Conservation (phyloP, 495 filamentous ascomycete species). For the Daldinia grandis region DNA sequence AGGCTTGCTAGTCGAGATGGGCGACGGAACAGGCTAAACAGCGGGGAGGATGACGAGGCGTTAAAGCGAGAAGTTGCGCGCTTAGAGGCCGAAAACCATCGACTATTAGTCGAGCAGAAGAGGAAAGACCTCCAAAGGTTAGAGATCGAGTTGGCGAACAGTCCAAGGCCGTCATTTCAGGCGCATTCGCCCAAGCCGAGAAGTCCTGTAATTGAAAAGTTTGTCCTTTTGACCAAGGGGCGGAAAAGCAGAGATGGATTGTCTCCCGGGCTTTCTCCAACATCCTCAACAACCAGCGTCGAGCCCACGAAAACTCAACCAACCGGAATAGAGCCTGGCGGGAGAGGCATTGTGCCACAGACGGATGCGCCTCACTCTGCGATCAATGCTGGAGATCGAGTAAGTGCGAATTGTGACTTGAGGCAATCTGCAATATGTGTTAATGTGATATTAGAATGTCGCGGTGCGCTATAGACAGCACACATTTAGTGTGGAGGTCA, state of each 20-base stretch:
- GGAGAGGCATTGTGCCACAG: conserved; percentile 63
- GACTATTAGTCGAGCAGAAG: conserved; percentile 55
- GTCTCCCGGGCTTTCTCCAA: conserved; percentile 41
- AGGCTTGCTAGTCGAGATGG: conserved; percentile 35
- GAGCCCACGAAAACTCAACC: conserved; percentile 32
- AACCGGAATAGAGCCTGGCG: conserved; percentile 46
- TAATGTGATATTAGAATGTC: conserved; percentile 59
- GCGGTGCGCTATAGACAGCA: conserved; percentile 71
- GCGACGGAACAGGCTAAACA: conserved; percentile 31
- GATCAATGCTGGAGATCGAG: conserved; percentile 80
- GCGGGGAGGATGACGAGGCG: conserved; percentile 30
- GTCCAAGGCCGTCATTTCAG: conserved; percentile 16
- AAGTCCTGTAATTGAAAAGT: conserved; percentile 51
- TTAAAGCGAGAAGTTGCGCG: conserved; percentile 38
- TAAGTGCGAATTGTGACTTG: conserved; percentile 50
- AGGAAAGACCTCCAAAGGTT: conserved; percentile 57
- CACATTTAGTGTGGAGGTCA: conserved; percentile 71
- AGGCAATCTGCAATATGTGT: conserved; percentile 3
- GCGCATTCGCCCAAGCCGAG: conserved; percentile 41
- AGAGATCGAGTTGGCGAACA: conserved; percentile 52
- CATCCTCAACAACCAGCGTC: conserved; percentile 38
- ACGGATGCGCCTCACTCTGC: conserved; percentile 85
- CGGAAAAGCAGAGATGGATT: conserved; percentile 44
- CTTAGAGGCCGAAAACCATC: conserved; percentile 52
- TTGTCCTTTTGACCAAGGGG: conserved; percentile 49